Base-by-base conservation (phyloP, 805 yeast species). In the Candida nonsorbophila region DNA sequence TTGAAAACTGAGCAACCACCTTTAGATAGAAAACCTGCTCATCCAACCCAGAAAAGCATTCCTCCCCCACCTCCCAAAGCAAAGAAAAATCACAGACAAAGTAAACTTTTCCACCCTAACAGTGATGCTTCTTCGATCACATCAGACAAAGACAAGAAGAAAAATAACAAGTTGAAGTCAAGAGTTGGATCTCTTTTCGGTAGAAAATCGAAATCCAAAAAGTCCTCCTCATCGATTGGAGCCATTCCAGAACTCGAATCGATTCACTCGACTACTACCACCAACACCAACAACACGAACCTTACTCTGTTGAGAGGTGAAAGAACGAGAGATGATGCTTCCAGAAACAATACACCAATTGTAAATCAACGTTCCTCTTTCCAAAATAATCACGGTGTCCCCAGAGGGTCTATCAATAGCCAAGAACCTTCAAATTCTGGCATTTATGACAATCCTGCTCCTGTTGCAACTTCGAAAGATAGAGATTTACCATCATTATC, bases 171-270 rank as follows among this genome's bases (percentile, higher is more conserved):
- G 18, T 55, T 84, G 44, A 75, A 74, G 53, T 80, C 87, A 5
- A 77, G 63, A 45, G 80, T 84, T 33, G 94, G 94, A 7, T 79
- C 92, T 1, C 72, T 84, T 38, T 77, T 84, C 44, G 72, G 76
- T 40, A 79, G 74, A 51, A 77, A 74, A 45, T 63, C 66, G 37
- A 38, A 30, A 34, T 25, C 29, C 3, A 25, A 37, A 16, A 33
- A 41, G 7, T 16, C 27, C 14, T 28, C 36, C 13, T 36, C 34
- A 17, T 32, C 33, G 9, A 28, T 22, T 20, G 55, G 51, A 15
- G 37, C 55, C 6, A 58, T 60, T 22, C 60, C 60, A 2, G 70
- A 64, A 36, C 42, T 53, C 28, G 57, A 42, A 9, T 54, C 64
- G 6, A 37, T 51, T 13, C 34, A 41, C 22, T 34, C 47, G 10